Evolutionary conservation across 106 monocot species (phyloP).

Genomic region (Acanthochlamys bracteata): DNA sequence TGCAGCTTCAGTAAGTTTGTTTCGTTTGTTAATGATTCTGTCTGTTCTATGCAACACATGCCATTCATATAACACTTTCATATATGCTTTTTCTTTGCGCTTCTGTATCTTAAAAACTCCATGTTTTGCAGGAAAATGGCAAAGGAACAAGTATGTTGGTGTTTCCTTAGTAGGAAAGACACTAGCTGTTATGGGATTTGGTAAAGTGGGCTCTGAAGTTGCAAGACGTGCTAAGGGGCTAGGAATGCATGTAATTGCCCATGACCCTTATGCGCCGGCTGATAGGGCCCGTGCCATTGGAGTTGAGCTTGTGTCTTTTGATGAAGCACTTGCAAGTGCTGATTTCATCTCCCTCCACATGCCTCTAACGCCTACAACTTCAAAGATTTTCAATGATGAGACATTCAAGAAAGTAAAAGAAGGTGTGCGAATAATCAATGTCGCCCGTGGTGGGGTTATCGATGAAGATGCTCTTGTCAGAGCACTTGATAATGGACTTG

Average conservation of each 20-base stretch:
- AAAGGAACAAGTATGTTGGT: conserved; percentile 74
- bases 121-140: conserved; percentile 63
- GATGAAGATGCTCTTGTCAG: conserved; percentile 80
- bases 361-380: conserved; percentile 72
- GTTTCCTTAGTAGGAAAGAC: conserved; percentile 85
- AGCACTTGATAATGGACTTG: conserved; percentile 79
- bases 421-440: conserved; percentile 78
- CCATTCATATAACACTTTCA: neutral
- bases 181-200: conserved; percentile 79
- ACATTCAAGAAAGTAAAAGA: conserved; percentile 66
- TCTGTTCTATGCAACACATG: no score
- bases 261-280: conserved; percentile 80
- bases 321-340: conserved; percentile 62
- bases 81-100: neutral
- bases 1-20: no score
- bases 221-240: conserved; percentile 83
- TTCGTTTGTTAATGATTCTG: no score
- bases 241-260: conserved; percentile 75
- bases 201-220: conserved; percentile 88
- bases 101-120: neutral
- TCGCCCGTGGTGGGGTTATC: conserved; percentile 89
- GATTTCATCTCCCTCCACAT: conserved; percentile 91
- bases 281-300: conserved; percentile 82
- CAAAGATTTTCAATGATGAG: conserved; percentile 75
- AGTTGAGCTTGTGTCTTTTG: conserved; percentile 81